Evolutionary conservation across 495 filamentous ascomycete species (phyloP).

Genomic region (Margaritispora aquatica): DNA sequence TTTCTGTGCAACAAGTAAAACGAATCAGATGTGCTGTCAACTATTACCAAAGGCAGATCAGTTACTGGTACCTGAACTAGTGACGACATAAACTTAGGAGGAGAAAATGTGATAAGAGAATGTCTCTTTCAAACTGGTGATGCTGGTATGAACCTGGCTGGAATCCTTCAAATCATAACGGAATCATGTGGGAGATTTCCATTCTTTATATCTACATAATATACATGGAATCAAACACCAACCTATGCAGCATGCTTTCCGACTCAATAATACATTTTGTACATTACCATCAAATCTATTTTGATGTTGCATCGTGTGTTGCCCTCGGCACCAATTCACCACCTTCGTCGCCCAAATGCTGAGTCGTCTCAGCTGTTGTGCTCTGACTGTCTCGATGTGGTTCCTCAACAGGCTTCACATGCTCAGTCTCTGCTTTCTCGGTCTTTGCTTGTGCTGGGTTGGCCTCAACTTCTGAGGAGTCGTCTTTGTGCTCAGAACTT

Average conservation of each 20-base stretch:
- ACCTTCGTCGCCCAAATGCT: slow-evolving; percentile 28
- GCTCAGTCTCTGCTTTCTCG: slow-evolving; percentile 14
- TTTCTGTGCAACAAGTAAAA: neutral
- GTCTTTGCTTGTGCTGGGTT: neutral
- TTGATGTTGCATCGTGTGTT: slow-evolving; percentile 34
- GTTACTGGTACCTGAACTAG: neutral
- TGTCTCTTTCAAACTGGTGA: too few species aligned
- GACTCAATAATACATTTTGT: slow-evolving; percentile 8
- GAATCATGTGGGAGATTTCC: neutral
- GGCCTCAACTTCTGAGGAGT: neutral
- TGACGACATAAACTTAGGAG: neutral
- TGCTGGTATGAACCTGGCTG: too few species aligned
- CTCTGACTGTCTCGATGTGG: slow-evolving; percentile 13
- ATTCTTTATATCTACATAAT: slow-evolving; percentile 12
- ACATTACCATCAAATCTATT: slow-evolving; percentile 8
- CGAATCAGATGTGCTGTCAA: neutral
- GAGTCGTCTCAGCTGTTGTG: slow-evolving; percentile 5
- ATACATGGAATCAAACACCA: neutral
- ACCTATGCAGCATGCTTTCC: neutral
- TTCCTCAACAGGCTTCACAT: slow-evolving; percentile 13
- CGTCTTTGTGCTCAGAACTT: neutral
- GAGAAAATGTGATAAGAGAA: too few species aligned
- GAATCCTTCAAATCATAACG: too few species aligned
- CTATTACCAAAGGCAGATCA: neutral
- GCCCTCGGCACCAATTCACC: slow-evolving; percentile 46